A percentile compares a stretch with the other conserved stretches of the same genome.
Evolutionary conservation across 2,329 filamentous ascomycete genomes (phyloP).

Genomic region (Claviceps lovelessii): DNA sequence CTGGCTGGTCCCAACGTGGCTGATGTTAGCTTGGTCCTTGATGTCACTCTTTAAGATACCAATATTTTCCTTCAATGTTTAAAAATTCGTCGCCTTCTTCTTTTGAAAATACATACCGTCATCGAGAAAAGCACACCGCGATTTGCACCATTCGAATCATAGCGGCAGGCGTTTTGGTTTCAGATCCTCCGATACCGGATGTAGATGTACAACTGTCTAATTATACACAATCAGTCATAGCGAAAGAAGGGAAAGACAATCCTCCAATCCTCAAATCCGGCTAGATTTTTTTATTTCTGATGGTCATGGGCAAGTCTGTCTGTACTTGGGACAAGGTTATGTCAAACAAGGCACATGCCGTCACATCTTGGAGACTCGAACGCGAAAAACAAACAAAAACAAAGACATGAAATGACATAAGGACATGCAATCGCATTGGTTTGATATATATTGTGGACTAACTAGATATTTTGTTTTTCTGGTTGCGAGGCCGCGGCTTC

Average conservation of each 20-base stretch:
- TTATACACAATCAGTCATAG: slow-evolving; percentile 29
- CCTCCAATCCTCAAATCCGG: background rate
- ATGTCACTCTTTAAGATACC: slow-evolving; percentile 58
- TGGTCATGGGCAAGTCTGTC: slow-evolving; percentile 5
- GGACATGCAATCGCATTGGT: slow-evolving; percentile 2
- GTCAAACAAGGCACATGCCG: slow-evolving; percentile 15
- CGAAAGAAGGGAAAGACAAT: background rate
- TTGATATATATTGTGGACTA: slow-evolving; percentile 7
- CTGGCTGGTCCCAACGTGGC: slow-evolving; percentile 75
- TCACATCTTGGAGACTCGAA: slow-evolving; percentile 20
- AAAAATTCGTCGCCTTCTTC: slow-evolving; percentile 16
- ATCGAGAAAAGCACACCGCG: slow-evolving; percentile 18
- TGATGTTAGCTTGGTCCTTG: slow-evolving; percentile 94
- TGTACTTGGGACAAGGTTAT: slow-evolving; percentile 5
- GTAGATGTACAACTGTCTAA: slow-evolving; percentile 39
- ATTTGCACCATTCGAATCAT: slow-evolving; percentile 30
- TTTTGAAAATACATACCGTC: slow-evolving; percentile 15
- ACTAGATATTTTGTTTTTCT: slow-evolving; percentile 5
- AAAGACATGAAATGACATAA: slow-evolving; percentile 14
- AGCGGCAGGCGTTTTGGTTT: slow-evolving; percentile 44
- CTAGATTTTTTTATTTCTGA: slow-evolving; percentile 4
- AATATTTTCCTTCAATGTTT: slow-evolving; percentile 12
- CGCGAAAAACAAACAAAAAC: slow-evolving; percentile 8
- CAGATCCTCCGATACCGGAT: slow-evolving; percentile 32
- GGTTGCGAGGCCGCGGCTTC: slow-evolving; percentile 5